These are phyloP conservation scores for Jackrogersella minutella DNA, from an alignment of 495 filamentous ascomycete species.

Conservation along the genomic window DNA sequence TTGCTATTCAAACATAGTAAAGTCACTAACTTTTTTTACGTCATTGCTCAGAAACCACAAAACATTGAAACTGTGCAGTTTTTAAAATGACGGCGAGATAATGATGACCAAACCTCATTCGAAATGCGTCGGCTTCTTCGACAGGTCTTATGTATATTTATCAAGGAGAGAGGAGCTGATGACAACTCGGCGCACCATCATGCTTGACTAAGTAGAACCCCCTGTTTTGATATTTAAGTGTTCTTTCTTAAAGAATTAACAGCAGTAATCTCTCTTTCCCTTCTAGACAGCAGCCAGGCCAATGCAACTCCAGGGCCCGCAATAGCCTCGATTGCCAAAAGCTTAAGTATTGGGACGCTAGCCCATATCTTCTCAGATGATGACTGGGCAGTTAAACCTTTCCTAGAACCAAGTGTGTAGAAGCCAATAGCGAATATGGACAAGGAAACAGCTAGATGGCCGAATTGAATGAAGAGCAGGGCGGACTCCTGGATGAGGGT, in stretches of 20 bases:
- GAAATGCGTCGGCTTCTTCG: no score
- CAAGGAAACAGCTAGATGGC: conserved; percentile 6
- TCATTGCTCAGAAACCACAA: no score
- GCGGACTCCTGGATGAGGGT: conserved; percentile 11
- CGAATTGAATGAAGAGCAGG: conserved; percentile 28
- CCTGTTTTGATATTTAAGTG: neutral
- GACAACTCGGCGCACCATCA: neutral
- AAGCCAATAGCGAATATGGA: conserved; percentile 14
- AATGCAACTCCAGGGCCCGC: conserved; percentile 22
- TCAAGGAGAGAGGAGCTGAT: no score
- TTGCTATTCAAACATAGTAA: no score
- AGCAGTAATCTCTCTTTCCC: conserved; percentile 1
- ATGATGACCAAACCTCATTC: no score
- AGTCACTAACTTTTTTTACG: no score
- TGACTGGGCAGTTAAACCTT: neutral
- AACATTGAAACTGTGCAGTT: no score
- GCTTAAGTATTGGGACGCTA: neutral
- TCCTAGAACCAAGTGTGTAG: neutral
- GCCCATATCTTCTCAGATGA: neutral
- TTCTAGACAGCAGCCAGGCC: conserved; percentile 29
- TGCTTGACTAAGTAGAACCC: neutral
- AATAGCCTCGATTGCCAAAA: conserved; percentile 2
- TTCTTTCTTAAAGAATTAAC: neutral
- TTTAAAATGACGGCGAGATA: no score
- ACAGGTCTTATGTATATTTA: no score